Percentiles rank a stretch among this genome's conserved stretches.
Conservation (phyloP, 352 stramenopile species). For the Pythium rishiriense region DNA sequence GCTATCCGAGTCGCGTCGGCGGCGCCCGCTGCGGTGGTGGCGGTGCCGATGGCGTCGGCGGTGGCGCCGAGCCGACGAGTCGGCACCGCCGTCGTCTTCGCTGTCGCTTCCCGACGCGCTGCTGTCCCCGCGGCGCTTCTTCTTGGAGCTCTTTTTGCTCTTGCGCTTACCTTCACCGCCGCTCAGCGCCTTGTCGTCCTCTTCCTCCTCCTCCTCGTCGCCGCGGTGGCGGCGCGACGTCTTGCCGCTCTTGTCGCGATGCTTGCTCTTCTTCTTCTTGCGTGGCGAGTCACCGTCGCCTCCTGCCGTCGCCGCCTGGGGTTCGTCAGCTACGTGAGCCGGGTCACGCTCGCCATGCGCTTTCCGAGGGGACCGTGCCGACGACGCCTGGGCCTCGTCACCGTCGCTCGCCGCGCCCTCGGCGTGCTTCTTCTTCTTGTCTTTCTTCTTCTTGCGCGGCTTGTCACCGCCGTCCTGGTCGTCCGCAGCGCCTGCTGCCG, state of each 20-base stretch:
- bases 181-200: conserved; percentile 18
- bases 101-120: conserved; percentile 17
- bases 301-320: background rate
- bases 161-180: conserved; percentile 40
- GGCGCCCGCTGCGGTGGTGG: conserved; percentile 29
- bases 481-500: conserved; percentile 11
- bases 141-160: conserved; percentile 28
- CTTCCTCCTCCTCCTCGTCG: conserved; percentile 33
- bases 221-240: conserved; percentile 37
- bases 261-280: conserved; percentile 76
- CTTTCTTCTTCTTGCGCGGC: conserved; percentile 54
- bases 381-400: conserved; percentile 32
- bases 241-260: conserved; percentile 35
- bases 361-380: conserved; percentile 44
- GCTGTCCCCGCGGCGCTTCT: conserved; percentile 40
- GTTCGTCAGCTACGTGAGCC: conserved; percentile 22
- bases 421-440: conserved; percentile 58
- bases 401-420: conserved; percentile 38
- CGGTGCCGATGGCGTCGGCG: conserved; percentile 20
- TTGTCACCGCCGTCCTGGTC: conserved; percentile 34
- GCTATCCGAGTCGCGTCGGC: conserved; percentile 40
- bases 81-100: conserved; percentile 7
- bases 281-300: conserved; percentile 40
- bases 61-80: conserved; percentile 7
- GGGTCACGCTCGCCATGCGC: conserved; percentile 29